phyloP scores from a whole-genome alignment of 1,284 basidiomycete species.

The Inonotus obliquus region DNA sequence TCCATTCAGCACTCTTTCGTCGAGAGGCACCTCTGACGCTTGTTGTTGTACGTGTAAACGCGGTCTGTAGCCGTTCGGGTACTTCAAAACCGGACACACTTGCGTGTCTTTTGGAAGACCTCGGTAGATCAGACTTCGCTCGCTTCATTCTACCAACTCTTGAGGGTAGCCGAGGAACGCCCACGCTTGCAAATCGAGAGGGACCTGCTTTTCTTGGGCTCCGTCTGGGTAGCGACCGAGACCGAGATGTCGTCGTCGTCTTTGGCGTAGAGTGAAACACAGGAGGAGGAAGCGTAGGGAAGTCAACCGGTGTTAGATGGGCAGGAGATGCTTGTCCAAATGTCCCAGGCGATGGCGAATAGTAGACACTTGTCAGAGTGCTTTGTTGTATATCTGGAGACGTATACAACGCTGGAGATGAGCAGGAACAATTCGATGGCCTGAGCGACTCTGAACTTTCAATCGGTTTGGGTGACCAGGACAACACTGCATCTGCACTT shows the following conservation, averaged over 20 bases:
- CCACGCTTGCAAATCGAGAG: background rate
- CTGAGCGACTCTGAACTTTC: background rate
- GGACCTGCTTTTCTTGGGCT: background rate
- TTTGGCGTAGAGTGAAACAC: conserved; percentile 15
- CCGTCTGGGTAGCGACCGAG: background rate
- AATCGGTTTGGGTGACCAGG: conserved; percentile 13
- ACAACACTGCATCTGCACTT: conserved; percentile 6
- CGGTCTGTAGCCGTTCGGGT: background rate
- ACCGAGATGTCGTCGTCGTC: background rate
- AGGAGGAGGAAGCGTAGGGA: conserved; percentile 4
- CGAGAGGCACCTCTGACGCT: conserved; percentile 18
- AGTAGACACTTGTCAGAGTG: background rate
- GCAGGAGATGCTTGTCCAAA: conserved; percentile 14
- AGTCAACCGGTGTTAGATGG: background rate
- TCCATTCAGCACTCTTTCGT: conserved; percentile 41
- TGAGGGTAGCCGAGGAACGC: conserved; percentile 1
- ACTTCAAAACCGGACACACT: background rate
- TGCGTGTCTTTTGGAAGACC: background rate
- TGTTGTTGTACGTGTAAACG: background rate
- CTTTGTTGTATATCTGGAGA: conserved; percentile 4
- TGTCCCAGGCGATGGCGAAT: conserved; percentile 13
- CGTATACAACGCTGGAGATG: background rate
- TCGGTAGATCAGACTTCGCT: conserved; percentile 1
- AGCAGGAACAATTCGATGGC: background rate
- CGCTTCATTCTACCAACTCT: background rate